Evolutionary conservation across 306 rosid genomes (phyloP), one percentile per base, ranked within the genome.

Genomic region (Trichosanthes cucumerina): DNA sequence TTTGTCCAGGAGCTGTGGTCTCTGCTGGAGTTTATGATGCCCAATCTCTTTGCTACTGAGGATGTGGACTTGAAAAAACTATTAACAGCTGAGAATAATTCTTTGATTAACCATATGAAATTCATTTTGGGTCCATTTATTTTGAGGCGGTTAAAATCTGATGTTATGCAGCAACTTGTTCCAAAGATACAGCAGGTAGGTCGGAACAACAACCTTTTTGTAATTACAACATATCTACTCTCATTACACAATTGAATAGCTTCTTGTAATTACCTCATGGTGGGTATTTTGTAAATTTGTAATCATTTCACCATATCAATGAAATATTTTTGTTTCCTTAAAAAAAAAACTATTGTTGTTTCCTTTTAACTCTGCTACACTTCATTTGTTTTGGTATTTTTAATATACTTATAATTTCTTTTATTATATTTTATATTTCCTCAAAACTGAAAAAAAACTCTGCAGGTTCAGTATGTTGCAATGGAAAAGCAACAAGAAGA

Each of bases 81-180:
- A 69, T 84, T 95, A 76, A 88, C 78, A 58, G 86, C 96, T 26
- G 97, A 90, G 78, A 93, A 95, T 78, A 81, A 84, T 77, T 93
- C 93, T 83, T 92, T 95, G 85, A 82, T 92, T 83, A 83, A 86
- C 70, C 90, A 90, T 23, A 95, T 95, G 97, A 95, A 95, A 88
- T 95, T 96, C 85, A 95, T 95, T 81, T 83, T 92, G 76, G 97
- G 98, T 76, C 98, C 98, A 13, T 95, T 95, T 86, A 95, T 92
- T 83, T 87, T 95, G 86, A 88, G 98, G 54, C 90, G 98, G 15
- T 83, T 95, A 75, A 95, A 95, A 86, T 92, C 98, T 82, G 98
- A 95, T 87, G 98, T 92, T 68, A 95, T 92, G 98, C 97, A 89
- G 87, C 98, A 95, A 79, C 97, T 92, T 82, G 98, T 92, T 86